These are phyloP conservation scores for Paramecium sexaurelia DNA, from an alignment of 73 alveolate species.

Conservation along the genomic window DNA sequence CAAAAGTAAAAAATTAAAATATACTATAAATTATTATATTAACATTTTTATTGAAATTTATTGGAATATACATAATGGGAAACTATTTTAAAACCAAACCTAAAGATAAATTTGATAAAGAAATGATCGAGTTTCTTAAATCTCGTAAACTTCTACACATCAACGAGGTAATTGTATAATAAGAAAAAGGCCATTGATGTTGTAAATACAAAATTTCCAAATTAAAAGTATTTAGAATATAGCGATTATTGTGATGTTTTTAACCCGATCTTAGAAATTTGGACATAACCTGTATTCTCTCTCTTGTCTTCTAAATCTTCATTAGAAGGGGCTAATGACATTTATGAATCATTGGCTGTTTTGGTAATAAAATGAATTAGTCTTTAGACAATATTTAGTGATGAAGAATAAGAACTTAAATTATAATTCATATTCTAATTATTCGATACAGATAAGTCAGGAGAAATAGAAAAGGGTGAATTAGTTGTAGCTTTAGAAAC, in stretches of 20 bases:
- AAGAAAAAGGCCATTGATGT: neutral
- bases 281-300: neutral
- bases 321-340: slow-evolving; percentile 9
- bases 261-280: neutral
- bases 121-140: neutral
- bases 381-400: slow-evolving; percentile 47
- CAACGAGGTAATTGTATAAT: neutral
- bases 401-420: slow-evolving; percentile 49
- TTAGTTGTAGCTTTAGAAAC: neutral
- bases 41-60: neutral
- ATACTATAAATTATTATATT: neutral
- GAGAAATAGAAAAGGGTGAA: slow-evolving; percentile 41
- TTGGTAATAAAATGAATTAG: neutral
- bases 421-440: slow-evolving; percentile 27
- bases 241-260: slow-evolving; percentile 12
- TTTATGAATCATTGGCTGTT: slow-evolving; percentile 52
- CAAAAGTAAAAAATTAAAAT: neutral
- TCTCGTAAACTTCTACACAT: neutral
- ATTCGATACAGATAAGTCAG: slow-evolving; percentile 56
- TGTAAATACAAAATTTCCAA: neutral
- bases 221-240: neutral
- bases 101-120: neutral
- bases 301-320: neutral
- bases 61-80: neutral
- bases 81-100: slow-evolving; percentile 15